A percentile compares a stretch with the other conserved stretches of the same genome.
Conservation (phyloP, 495 filamentous ascomycete species). For the Physcia stellaris region DNA sequence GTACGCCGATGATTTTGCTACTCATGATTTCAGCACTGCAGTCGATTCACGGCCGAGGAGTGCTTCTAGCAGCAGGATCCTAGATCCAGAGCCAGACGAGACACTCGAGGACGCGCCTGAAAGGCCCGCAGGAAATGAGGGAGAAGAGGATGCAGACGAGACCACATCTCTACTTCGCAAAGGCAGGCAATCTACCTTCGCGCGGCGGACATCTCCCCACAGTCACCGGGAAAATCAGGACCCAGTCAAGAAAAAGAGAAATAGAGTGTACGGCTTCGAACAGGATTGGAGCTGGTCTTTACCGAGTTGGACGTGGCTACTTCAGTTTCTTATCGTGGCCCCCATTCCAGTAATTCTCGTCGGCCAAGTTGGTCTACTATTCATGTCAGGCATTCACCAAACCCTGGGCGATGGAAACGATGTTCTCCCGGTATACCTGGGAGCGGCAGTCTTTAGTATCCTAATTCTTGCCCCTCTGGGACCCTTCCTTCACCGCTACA, state of each 20-base stretch:
- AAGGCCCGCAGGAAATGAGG: constrained; percentile 32
- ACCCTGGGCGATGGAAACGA: constrained; percentile 68
- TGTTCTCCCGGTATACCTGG: constrained; percentile 53
- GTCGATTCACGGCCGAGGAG: constrained; percentile 27
- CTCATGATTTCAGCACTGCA: neutral
- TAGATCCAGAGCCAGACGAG: constrained; percentile 22
- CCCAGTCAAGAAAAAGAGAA: constrained; percentile 18
- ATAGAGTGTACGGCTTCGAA: constrained; percentile 56
- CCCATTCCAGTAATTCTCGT: constrained; percentile 64
- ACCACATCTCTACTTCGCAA: constrained; percentile 63
- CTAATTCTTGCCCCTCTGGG: constrained; percentile 64
- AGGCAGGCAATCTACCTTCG: constrained; percentile 55
- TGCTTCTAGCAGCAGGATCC: constrained; percentile 27
- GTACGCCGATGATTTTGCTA: constrained; percentile 38
- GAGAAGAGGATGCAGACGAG: constrained; percentile 53
- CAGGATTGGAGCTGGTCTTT: constrained; percentile 72
- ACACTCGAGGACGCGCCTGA: constrained; percentile 12
- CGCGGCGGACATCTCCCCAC: constrained; percentile 43
- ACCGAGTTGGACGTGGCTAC: constrained; percentile 71
- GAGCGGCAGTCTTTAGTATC: constrained; percentile 50
- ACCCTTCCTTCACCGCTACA: constrained; percentile 79
- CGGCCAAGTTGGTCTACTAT: constrained; percentile 60
- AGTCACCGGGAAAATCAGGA: constrained; percentile 26
- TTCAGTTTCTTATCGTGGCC: constrained; percentile 69
- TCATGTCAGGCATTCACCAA: constrained; percentile 58